These are phyloP conservation scores for Rhynchosporium graminicola DNA, from an alignment of 2,329 filamentous ascomycete genomes.

Conservation along the genomic window DNA sequence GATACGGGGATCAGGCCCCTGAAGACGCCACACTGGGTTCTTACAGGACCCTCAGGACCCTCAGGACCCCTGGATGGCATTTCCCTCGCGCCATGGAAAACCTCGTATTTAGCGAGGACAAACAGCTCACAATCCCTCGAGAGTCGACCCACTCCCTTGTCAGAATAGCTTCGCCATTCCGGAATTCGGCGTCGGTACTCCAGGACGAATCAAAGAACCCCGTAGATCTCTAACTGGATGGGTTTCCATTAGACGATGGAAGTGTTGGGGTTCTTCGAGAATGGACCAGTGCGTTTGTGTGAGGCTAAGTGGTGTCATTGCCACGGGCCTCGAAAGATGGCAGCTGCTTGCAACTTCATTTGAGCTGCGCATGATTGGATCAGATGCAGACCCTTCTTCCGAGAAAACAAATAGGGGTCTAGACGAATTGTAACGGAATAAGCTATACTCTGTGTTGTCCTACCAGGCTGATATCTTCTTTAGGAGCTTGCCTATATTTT, in stretches of 20 bases:
- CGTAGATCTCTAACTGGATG: neutral
- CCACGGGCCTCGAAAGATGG: neutral
- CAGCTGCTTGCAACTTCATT: neutral
- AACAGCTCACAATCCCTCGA: constrained; percentile 1
- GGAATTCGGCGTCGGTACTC: neutral
- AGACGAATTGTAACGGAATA: too few species aligned
- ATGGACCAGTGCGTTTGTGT: too few species aligned
- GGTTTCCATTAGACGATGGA: neutral
- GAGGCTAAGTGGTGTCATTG: neutral
- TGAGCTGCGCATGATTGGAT: neutral
- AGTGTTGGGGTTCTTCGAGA: neutral
- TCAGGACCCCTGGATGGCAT: neutral
- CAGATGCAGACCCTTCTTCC: too few species aligned
- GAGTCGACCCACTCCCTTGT: neutral
- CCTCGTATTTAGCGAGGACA: neutral
- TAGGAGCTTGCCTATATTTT: too few species aligned
- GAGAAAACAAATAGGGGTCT: too few species aligned
- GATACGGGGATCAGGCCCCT: constrained; percentile 1
- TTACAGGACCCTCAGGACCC: neutral
- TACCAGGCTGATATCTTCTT: too few species aligned
- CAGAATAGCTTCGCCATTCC: neutral
- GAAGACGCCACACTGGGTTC: constrained; percentile 1
- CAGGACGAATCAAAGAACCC: neutral
- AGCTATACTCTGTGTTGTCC: too few species aligned
- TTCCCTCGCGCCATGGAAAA: neutral